Conservation (phyloP, 176 grass and related monocot genomes). For the Elaeis guineensis region DNA sequence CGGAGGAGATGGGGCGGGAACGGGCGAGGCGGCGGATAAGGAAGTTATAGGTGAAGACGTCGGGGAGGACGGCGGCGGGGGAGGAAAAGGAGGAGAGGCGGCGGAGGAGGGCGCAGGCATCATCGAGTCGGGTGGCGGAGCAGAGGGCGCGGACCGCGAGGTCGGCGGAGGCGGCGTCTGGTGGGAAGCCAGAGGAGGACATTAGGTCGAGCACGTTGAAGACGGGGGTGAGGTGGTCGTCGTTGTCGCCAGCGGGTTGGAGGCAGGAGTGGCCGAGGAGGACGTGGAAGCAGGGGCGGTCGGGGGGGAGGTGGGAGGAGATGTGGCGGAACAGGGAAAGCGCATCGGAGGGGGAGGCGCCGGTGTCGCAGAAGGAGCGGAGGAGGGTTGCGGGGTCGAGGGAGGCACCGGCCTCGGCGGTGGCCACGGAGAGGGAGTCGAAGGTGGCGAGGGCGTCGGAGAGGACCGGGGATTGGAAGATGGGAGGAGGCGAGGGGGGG, state of each 20-base stretch:
- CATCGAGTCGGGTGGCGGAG: constrained; percentile 28
- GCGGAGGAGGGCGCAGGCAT: constrained; percentile 33
- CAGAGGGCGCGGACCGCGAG: constrained; percentile 36
- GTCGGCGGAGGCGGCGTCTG: constrained; percentile 32
- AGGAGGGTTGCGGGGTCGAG: constrained; percentile 51
- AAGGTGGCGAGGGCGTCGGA: constrained; percentile 30
- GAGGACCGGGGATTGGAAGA: constrained; percentile 23
- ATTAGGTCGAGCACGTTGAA: constrained; percentile 25
- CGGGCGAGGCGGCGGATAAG: constrained; percentile 59
- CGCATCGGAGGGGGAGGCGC: constrained; percentile 29
- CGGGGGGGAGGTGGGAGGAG: constrained; percentile 10
- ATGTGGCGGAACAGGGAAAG: constrained; percentile 27
- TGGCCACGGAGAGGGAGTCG: constrained; percentile 28
- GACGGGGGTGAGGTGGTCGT: constrained; percentile 4
- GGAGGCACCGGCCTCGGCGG: constrained; percentile 27
- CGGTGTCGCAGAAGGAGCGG: constrained; percentile 35
- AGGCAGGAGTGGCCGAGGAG: constrained; percentile 37
- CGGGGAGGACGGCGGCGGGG: constrained; percentile 13
- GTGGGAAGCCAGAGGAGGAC: constrained; percentile 14
- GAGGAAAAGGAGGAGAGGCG: neutral
- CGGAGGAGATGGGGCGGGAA: constrained; percentile 44
- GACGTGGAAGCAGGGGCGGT: constrained; percentile 26
- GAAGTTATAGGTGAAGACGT: constrained; percentile 44
- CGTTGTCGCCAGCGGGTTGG: constrained; percentile 1
- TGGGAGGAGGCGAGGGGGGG: constrained; percentile 22